These are phyloP conservation scores for Microascus cirrosus DNA, from an alignment of 2,329 filamentous ascomycete genomes.

Conservation along the genomic window DNA sequence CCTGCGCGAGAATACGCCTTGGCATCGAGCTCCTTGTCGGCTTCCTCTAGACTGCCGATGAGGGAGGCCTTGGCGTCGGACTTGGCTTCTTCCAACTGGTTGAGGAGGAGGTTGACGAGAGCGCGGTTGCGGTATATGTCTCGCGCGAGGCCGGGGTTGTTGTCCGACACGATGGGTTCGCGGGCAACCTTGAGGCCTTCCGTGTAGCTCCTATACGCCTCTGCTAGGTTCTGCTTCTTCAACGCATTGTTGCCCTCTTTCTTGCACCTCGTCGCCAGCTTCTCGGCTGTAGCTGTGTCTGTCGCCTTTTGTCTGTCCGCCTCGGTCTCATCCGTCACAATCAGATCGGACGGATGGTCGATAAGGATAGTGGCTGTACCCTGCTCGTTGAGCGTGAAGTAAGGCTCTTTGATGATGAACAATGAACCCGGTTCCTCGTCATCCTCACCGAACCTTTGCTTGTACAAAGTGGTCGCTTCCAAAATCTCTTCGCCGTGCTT, in stretches of 20 bases:
- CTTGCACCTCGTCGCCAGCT: conserved; percentile 12
- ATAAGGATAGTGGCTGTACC: conserved; percentile 26
- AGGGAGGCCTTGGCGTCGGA: conserved; percentile 19
- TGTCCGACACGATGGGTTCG: background rate
- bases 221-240: conserved; percentile 8
- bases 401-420: conserved; percentile 37
- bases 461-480: conserved; percentile 20
- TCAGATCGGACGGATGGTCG: conserved; percentile 20
- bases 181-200: conserved; percentile 12
- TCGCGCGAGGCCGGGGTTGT: conserved; percentile 10
- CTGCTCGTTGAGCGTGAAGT: conserved; percentile 28
- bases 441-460: conserved; percentile 18
- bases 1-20: conserved; percentile 20
- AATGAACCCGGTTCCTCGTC: conserved; percentile 19
- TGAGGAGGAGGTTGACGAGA: conserved; percentile 18
- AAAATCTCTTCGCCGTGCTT: conserved; percentile 19
- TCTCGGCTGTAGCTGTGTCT: background rate
- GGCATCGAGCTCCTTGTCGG: conserved; percentile 16
- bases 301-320: conserved; percentile 6
- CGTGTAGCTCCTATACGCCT: conserved; percentile 15
- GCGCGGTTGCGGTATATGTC: conserved; percentile 21
- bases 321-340: conserved; percentile 7
- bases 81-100: conserved; percentile 18
- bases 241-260: conserved; percentile 18
- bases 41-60: conserved; percentile 6